Evolutionary conservation across 208 protist species (phyloP).

Genomic region (Strigomonas culicis): DNA sequence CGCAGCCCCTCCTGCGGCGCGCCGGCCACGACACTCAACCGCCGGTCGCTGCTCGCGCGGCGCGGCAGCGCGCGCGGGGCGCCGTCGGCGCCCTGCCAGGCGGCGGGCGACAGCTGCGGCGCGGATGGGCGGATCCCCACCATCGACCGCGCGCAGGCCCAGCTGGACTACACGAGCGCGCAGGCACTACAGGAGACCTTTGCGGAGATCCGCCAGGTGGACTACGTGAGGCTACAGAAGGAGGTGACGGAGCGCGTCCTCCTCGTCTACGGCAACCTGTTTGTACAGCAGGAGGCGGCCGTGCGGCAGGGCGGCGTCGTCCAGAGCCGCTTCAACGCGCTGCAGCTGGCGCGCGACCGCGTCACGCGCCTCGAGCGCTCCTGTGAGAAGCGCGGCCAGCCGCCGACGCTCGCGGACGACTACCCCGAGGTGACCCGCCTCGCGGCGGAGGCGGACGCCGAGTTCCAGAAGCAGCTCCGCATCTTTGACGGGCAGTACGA

Average conservation of each 20-base stretch:
- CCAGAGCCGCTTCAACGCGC: neutral
- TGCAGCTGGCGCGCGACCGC: neutral
- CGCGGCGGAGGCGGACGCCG: neutral
- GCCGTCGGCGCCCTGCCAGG: too few species aligned
- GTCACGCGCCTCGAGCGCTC: neutral
- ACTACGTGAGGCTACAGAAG: conserved; percentile 1
- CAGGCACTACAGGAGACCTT: conserved; percentile 1
- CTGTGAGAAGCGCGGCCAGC: neutral
- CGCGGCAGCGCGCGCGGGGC: too few species aligned
- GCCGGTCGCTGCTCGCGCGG: too few species aligned
- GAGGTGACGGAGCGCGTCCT: conserved; percentile 1
- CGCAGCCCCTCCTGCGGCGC: too few species aligned
- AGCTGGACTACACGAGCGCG: conserved; percentile 3
- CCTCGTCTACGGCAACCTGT: neutral
- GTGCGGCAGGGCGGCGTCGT: neutral
- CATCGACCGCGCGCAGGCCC: conserved; percentile 2
- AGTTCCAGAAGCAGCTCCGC: neutral
- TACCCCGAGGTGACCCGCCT: neutral
- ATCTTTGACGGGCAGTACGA: conserved; percentile 8
- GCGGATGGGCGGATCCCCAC: neutral
- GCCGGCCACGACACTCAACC: too few species aligned
- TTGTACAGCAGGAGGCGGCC: conserved; percentile 2
- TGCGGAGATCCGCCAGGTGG: conserved; percentile 6
- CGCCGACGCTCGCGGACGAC: neutral
- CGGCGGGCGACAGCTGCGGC: neutral